Evolutionary conservation across 805 yeast genomes (phyloP), one percentile per base, ranked within the genome.

Genomic region (Metschnikowia chrysomelidarum): DNA sequence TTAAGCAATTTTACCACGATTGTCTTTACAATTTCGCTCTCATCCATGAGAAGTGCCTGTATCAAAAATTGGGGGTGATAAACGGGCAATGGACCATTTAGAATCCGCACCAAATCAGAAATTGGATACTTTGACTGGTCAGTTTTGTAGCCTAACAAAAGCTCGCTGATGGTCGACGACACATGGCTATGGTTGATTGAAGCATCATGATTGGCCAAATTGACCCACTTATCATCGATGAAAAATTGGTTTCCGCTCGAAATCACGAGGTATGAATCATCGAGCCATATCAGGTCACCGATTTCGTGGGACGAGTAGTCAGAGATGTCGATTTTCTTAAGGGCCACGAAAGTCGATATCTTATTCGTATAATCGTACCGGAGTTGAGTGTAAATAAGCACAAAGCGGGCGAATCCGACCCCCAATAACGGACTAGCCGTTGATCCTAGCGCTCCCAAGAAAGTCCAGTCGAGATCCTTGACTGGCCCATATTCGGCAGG

Each of bases 181-280:
- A 87, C 57, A 4, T 65, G 49, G 13, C 38, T 41, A 34, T 46
- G 53, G 2, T 38, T 24, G 13, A 30, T 18, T 2, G 41, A 26
- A 2, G 20, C 26, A 2, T 33, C 30, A 3, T 27, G 32, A 11
- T 47, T 46, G 2, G 62, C 68, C 27, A 67, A 37, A 30, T 52
- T 50, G 8, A 67, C 56, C 65, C 71, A 59, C 49, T 84, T 80
- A 53, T 87, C 95, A 40, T 85, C 85, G 22, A 89, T 71, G 49
- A 85, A 88, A 30, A 89, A 71, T 54, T 89, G 97, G 57, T 89
- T 89, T 0, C 97, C 97, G 11, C 91, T 71, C 3, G 93, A 96
- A 38, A 87, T 77, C 1, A 85, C 89, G 35, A 89, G 69, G 12
- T 79, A 73, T 1, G 94, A 95, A 50, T 81, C 78, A 30, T 74